Evolutionary conservation across 2,329 filamentous ascomycete species (phyloP).

Genomic region (Calonectria montana): DNA sequence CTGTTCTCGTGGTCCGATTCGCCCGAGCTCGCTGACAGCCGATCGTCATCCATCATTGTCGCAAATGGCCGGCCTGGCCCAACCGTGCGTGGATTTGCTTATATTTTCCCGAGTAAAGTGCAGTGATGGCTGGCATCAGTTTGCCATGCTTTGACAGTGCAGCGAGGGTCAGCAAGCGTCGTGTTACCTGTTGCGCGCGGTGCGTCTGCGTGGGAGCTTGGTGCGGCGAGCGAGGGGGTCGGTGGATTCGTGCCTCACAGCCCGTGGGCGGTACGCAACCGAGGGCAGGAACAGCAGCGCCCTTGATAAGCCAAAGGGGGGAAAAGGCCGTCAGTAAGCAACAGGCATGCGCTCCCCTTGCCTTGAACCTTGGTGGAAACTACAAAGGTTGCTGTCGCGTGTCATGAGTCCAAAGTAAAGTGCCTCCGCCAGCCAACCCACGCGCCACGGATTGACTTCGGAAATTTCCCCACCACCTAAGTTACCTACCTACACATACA

Average conservation of each 20-base stretch:
- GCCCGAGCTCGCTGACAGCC: constrained; percentile 37
- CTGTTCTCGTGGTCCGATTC: constrained; percentile 48
- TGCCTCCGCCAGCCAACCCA: neutral
- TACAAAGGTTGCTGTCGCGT: neutral
- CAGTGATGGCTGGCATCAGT: neutral
- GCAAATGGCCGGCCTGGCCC: constrained; percentile 14
- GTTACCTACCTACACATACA: neutral
- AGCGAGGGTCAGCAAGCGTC: neutral
- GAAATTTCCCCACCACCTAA: constrained; percentile 9
- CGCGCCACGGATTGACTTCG: constrained; percentile 19
- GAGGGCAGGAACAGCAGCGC: neutral
- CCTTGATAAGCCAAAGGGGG: neutral
- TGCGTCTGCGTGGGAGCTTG: neutral
- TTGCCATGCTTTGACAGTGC: neutral
- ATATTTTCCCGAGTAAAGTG: neutral
- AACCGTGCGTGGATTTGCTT: neutral
- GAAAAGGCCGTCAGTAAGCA: neutral
- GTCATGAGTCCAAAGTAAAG: neutral
- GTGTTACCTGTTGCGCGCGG: neutral
- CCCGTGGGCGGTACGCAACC: neutral
- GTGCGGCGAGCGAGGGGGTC: neutral
- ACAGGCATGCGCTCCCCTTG: neutral
- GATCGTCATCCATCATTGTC: constrained; percentile 36
- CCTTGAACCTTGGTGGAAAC: neutral
- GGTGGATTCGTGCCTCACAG: neutral